Evolutionary conservation across 2,329 filamentous ascomycete genomes (phyloP).

Genomic region (Alternaria arbusti): DNA sequence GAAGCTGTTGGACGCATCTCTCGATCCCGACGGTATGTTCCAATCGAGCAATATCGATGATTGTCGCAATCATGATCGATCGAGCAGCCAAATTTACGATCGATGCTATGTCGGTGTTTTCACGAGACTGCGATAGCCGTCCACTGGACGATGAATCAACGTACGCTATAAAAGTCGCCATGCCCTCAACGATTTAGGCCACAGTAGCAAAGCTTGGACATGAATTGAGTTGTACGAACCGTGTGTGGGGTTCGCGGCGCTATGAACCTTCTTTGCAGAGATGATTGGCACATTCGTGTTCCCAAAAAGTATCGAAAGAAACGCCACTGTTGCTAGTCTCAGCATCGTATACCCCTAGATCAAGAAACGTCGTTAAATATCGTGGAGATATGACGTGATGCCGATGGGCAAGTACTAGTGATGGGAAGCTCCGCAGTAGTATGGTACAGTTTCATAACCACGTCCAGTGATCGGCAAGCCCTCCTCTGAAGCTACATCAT

Average conservation of each 20-base stretch:
- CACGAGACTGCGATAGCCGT: too few relatives aligned
- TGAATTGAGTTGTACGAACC: conserved; percentile 27
- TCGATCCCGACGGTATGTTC: not conserved
- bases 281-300: conserved; percentile 17
- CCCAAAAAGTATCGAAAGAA: conserved; percentile 28
- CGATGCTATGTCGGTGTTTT: not conserved
- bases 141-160: not conserved
- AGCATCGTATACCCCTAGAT: not conserved
- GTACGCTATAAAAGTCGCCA: conserved; percentile 13
- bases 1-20: accelerated
- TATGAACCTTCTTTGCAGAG: conserved; percentile 12
- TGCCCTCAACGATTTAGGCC: conserved; percentile 6
- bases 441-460: not conserved
- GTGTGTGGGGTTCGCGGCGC: conserved; percentile 29
- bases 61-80: not conserved
- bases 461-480: accelerated
- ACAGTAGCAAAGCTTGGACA: conserved; percentile 11
- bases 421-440: not conserved
- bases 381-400: not conserved
- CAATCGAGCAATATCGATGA: not conserved
- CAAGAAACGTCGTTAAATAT: not conserved
- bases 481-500: not conserved
- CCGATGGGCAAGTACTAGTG: accelerated
- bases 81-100: not conserved
- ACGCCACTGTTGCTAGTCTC: conserved; percentile 27